A percentile compares a stretch with the other conserved stretches of the same genome.
phyloP scores from a whole-genome alignment of 2,329 filamentous ascomycete species.

The Orbilia ellipsospora region DNA sequence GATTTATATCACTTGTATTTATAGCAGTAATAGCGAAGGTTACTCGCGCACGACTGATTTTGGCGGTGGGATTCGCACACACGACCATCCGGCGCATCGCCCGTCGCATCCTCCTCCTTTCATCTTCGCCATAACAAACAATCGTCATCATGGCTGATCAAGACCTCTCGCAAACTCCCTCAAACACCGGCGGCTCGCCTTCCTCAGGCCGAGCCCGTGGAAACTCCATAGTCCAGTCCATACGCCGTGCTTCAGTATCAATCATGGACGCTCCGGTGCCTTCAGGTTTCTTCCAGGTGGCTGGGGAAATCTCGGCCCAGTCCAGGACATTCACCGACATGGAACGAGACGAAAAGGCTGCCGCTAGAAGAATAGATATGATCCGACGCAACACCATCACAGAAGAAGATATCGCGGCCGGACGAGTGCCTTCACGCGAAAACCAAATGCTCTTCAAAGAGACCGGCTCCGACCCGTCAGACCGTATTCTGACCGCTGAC shows the following conservation, averaged over 20 bases:
- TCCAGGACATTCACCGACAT: conserved; percentile 49
- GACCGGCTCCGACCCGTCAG: conserved; percentile 18
- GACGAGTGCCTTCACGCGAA: conserved; percentile 59
- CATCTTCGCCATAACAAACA: conserved; percentile 3
- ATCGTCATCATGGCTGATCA: conserved; percentile 42
- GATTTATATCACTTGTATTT: too few species aligned
- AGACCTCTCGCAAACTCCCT: conserved; percentile 17
- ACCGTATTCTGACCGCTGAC: conserved; percentile 62
- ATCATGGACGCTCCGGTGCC: conserved; percentile 45
- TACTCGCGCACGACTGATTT: conserved; percentile 26
- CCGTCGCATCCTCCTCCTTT: neutral
- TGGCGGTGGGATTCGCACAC: conserved; percentile 13
- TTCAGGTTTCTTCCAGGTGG: conserved; percentile 49
- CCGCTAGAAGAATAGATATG: conserved; percentile 38
- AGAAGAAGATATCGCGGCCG: conserved; percentile 57
- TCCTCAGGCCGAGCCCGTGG: conserved; percentile 36
- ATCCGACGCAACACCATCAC: conserved; percentile 55
- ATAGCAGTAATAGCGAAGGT: neutral
- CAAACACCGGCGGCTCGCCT: conserved; percentile 15
- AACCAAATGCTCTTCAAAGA: conserved; percentile 35
- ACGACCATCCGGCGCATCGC: conserved; percentile 23
- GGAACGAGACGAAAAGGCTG: conserved; percentile 42
- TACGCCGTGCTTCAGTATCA: conserved; percentile 48
- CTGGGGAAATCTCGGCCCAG: conserved; percentile 56
- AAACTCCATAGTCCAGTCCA: conserved; percentile 42